These are phyloP conservation scores for Penicillium alfredii DNA, from an alignment of 495 filamentous ascomycete genomes.

Conservation along the genomic window DNA sequence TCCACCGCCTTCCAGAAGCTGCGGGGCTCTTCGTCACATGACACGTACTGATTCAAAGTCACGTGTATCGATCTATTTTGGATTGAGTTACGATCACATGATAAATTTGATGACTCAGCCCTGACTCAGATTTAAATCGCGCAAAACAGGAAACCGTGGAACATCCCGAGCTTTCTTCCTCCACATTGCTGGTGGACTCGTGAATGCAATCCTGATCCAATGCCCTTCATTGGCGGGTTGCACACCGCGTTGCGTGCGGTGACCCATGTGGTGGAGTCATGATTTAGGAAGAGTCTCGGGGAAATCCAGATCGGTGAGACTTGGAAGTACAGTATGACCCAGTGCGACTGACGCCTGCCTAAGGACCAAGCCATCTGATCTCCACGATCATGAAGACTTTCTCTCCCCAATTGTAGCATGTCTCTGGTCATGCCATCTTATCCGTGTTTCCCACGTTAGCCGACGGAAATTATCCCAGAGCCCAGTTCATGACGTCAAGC, in stretches of 20 bases:
- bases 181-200: constrained; percentile 1
- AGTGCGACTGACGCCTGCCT: constrained; percentile 14
- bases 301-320: no score
- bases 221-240: not conserved
- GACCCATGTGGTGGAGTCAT: constrained; percentile 13
- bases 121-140: constrained; percentile 9
- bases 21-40: constrained; percentile 6
- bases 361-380: not conserved
- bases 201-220: no score
- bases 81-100: no score
- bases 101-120: constrained; percentile 2
- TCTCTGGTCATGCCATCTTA: not conserved
- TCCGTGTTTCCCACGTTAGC: constrained; percentile 9
- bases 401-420: not conserved
- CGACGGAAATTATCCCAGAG: constrained; percentile 7
- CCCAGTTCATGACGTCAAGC: constrained; percentile 9
- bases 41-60: not conserved
- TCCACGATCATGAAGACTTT: not conserved
- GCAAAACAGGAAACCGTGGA: constrained; percentile 1
- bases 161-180: no score
- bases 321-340: constrained; percentile 1
- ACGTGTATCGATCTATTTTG: constrained; percentile 1
- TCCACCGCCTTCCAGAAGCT: constrained; percentile 43
- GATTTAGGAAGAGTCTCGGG: no score
- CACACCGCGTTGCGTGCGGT: constrained; percentile 1